Base-by-base conservation (phyloP, 2,329 filamentous ascomycete species). In the Epichloe glyceriae region DNA sequence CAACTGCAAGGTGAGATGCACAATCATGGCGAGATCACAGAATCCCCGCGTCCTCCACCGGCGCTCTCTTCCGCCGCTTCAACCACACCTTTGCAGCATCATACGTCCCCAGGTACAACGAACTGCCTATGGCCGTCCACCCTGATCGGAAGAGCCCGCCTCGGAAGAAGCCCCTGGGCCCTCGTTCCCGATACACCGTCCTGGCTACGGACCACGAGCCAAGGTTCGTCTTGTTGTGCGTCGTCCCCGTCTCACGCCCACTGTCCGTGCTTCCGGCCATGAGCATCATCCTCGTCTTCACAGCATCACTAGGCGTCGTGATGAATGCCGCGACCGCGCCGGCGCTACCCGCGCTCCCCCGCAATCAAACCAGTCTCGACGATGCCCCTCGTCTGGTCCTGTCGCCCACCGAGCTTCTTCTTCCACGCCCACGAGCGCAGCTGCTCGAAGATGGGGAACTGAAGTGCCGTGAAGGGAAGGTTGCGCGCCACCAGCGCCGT, bases 211-310 rank as follows among this genome's bases (percentile, higher is more conserved):
- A 70, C 56, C 82, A 69, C 8, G 78, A 73, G 37, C 75, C 68
- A 17, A 45, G 12, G 20, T 41, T 17, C 7, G 33, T 20, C 20
- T 8, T 39, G 35, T 37, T 38, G 30, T 30, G 19, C 33, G 61
- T 58, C 46, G 12, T 57, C 61, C 57, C 17, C n/a, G 56, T 60
- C 12, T 47, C 62, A 52, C 57, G 49, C 57, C 53, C 49, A 58
- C 53, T 51, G 38, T 43, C 50, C 47, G 35, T 55, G 50, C 1
- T 58, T 30, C 70, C 73, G 1, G 81, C 81, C 33, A 76, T 74
- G 26, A 95, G 72, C 89, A 95, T 95, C 67, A 95, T 85, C 47
- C 87, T 72, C 56, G 89, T 95, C 72, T 95, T 95, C 22, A 95
- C 78, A 10, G 95, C 88, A 65, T 95, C 90, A 50, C 89, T 80